These are phyloP conservation scores for Chrysosporium keratinophilum DNA, from an alignment of 2,329 filamentous ascomycete genomes.

Conservation along the genomic window DNA sequence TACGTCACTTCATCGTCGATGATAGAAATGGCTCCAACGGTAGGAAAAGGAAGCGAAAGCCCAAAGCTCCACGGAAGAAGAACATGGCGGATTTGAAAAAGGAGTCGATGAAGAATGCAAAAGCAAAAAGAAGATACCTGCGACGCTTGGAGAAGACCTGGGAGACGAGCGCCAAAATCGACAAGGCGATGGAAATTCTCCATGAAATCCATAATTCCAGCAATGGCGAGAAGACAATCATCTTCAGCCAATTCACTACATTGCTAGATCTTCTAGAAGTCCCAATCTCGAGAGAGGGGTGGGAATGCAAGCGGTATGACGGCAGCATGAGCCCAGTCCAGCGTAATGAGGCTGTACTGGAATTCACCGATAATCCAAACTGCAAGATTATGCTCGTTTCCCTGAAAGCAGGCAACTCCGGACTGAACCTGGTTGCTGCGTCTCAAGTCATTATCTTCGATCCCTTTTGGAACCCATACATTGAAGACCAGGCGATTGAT, in stretches of 20 bases:
- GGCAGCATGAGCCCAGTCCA: conserved; percentile 59
- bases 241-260: conserved; percentile 74
- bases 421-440: conserved; percentile 73
- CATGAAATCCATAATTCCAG: conserved; percentile 39
- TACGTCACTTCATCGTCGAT: conserved; percentile 48
- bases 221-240: conserved; percentile 61
- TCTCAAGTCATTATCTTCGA: conserved; percentile 83
- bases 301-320: conserved; percentile 60
- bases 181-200: conserved; percentile 57
- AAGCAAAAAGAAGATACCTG: conserved; percentile 59
- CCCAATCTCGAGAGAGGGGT: conserved; percentile 50
- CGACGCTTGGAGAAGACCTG: conserved; percentile 57
- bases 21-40: conserved; percentile 26
- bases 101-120: conserved; percentile 53
- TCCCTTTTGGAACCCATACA: conserved; percentile 89
- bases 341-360: conserved; percentile 56
- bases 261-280: conserved; percentile 68
- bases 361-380: conserved; percentile 53
- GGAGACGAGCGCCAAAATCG: conserved; percentile 65
- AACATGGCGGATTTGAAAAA: conserved; percentile 58
- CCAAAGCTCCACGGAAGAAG: conserved; percentile 42
- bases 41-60: conserved; percentile 33
- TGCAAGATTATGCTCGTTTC: conserved; percentile 66
- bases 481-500: conserved; percentile 86
- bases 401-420: conserved; percentile 71